Evolutionary conservation across 441 rosid species (phyloP).

Genomic region (Mallotus japonicus): DNA sequence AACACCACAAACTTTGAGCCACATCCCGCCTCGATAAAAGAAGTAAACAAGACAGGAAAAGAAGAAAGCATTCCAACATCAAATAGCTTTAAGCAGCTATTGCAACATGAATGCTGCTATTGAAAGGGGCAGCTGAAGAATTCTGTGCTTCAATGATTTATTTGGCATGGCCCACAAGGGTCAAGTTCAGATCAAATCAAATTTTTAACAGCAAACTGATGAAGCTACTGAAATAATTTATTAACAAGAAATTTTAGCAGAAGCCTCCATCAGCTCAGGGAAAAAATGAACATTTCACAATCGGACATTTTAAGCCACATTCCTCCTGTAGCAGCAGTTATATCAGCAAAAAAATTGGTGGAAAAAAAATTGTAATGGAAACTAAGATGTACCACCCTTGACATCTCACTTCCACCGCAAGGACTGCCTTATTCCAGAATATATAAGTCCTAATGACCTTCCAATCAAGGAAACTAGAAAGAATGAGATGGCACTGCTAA

Average conservation of each 20-base stretch:
- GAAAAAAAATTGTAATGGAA: slow-evolving; percentile 22
- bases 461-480: slow-evolving; percentile 81
- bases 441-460: slow-evolving; percentile 83
- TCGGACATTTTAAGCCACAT: slow-evolving; percentile 6
- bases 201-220: slow-evolving; percentile 15
- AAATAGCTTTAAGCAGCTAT: not conserved
- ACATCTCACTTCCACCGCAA: slow-evolving; percentile 71
- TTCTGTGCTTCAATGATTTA: slow-evolving; percentile 5
- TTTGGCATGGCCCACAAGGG: not conserved
- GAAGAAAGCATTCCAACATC: not conserved
- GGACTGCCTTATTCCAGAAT: slow-evolving; percentile 90
- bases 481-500: slow-evolving; percentile 79
- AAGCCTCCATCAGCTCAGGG: slow-evolving; percentile 4
- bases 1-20: no score
- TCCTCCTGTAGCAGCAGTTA: slow-evolving; percentile 16
- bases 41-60: not conserved
- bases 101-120: not conserved
- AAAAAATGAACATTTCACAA: slow-evolving; percentile 16
- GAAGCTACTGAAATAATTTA: slow-evolving; percentile 13
- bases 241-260: not conserved
- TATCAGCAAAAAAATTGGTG: slow-evolving; percentile 10
- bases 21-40: not conserved
- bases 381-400: slow-evolving; percentile 24
- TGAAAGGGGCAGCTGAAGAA: not conserved
- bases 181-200: not conserved